Evolutionary conservation across 768 basidiomycete genomes (phyloP).

Genomic region (Tulasnella sp.): DNA sequence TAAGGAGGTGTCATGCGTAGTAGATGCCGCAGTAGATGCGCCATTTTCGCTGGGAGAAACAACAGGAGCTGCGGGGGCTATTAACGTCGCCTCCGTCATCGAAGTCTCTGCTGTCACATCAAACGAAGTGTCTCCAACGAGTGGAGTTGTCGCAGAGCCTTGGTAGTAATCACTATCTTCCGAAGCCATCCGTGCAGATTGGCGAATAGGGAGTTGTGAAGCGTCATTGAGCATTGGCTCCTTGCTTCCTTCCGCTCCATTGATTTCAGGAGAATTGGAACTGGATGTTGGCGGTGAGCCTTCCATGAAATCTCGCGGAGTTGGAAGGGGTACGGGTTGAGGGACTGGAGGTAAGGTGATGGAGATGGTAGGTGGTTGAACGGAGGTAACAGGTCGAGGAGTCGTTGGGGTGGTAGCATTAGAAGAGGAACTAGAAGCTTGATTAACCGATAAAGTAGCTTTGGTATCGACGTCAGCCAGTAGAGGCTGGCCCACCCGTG

Average conservation of each 20-base stretch:
- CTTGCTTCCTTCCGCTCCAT: not conserved
- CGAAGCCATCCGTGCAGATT: not conserved
- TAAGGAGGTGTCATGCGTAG: too few relatives aligned
- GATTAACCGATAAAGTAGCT: not conserved
- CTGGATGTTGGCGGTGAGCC: slow-evolving; percentile 1
- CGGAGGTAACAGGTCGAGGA: not conserved
- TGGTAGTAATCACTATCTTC: not conserved
- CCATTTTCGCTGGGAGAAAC: not conserved
- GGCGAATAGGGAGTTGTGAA: not conserved
- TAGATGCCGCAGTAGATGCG: not conserved
- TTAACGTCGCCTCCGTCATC: not conserved
- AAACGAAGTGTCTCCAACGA: slow-evolving; percentile 6
- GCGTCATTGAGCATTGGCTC: too few relatives aligned
- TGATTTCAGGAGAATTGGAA: not conserved
- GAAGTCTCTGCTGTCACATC: not conserved
- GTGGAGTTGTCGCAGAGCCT: not conserved
- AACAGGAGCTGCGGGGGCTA: not conserved
- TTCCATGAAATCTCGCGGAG: slow-evolving; percentile 1
- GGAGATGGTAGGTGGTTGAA: not conserved
- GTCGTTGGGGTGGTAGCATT: not conserved
- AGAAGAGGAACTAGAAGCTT: not conserved
- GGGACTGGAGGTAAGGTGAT: not conserved
- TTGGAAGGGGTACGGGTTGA: slow-evolving; percentile 7
- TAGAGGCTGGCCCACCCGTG: not conserved
- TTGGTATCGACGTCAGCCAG: not conserved